Evolutionary conservation across 2,329 filamentous ascomycete species (phyloP), one percentile per base, ranked within the genome.

Genomic region (Dactylellina cionopaga): DNA sequence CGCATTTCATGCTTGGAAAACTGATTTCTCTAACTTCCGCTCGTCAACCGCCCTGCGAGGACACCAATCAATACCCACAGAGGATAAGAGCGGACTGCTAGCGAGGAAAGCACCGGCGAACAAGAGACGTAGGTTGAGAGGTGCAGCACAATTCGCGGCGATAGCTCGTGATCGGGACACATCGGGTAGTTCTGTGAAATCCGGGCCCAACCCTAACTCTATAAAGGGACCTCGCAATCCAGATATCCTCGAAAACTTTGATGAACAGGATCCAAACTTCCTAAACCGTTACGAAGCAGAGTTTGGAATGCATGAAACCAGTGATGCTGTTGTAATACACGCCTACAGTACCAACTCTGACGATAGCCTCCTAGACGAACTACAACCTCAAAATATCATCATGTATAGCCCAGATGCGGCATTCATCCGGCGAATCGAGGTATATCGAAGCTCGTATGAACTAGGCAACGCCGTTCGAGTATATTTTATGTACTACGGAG

Each of bases 401-500:
- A 98, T 99, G 95, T 99, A 97, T 80, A 95, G 98, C 79, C 94
- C 95, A 0, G 92, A 98, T 75, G 88, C 94, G 2, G 89, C 94
- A 2, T 99, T 99, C 80, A 96, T 98, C 77, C 88, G 95, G 11
- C 86, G 94, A 35, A 90, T 99, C 17, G 95, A 99, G 62, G 76
- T 77, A 1, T 99, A 98, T 81, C 89, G 95, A 37, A 96, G 92
- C 56, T 97, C 93, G 7, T 95, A 99, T 81, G 90, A 89, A 66
- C 92, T 94, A 79, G 85, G 92, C 33, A 92, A 92, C 77, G 49
- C 62, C 24, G 91, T 98, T 41, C 87, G 92, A 43, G 93, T 96
- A 0, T 99, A 97, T 82, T 98, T 98, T 80, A 88, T 98, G 84
- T 98, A 96, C 82, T 99, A 99, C 75, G 90, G 92, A 31, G 90